Evolutionary conservation across 306 rosid genomes (phyloP), one percentile per base, ranked within the genome.

Genomic region (Cyamopsis tetragonoloba): DNA sequence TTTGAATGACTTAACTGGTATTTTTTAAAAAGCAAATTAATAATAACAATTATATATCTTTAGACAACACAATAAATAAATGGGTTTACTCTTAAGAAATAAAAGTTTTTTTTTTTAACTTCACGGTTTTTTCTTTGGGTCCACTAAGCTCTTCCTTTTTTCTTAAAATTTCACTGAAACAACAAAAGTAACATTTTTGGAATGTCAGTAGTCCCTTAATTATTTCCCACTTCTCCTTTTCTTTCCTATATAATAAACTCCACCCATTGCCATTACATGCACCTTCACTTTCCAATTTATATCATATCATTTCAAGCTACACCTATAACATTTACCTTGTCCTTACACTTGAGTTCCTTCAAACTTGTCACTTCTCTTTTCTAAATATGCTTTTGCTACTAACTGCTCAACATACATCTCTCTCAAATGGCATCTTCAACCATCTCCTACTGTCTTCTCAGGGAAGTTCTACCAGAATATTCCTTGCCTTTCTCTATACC

Each of bases 231-330:
- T 72, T 43, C 37, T n/a, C 30, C 6, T 22, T 44, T 68, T 31
- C 43, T 48, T 65, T 62, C 56, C 76, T 28, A 73, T 66, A 79
- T 85, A 79, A n/a, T 68, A 75, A 68, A 67, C 72, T 48, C 79
- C 75, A 68, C 66, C 84, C 31, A 28, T 80, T 77, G 62, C 26
- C 56, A 67, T 67, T n/a, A 4, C 12, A 24, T 53, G 27, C 71
- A 76, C 8, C 76, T 44, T 63, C 10, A 66, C 82, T 50, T 38
- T 7, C 85, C 83, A 71, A 61, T 76, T 67, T 76, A 73, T 68
- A 74, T 80, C 87, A 81, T 76, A 58, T 88, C 85, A 79, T 15
- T n/a, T n/a, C n/a, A n/a, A 50, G 4, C 75, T 13, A 41, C 54
- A 14, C 74, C 65, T 47, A 18, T 6, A 7, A 15, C 18, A 32